phyloP scores from a whole-genome alignment of 257 asterid species.

The Cruciata laevipes region DNA sequence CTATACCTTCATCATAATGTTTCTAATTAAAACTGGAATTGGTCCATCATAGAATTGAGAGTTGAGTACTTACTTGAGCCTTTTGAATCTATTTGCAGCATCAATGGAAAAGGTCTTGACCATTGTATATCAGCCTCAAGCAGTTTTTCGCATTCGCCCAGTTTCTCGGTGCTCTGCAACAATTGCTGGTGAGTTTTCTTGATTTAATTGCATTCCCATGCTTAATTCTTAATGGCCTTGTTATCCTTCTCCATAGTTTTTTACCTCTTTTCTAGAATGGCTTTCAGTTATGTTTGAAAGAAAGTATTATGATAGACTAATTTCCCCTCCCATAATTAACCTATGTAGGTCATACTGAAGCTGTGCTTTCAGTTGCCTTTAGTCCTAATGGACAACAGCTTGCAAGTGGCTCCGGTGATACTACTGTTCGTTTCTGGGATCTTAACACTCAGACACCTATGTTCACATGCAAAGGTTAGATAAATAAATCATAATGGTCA shows the following conservation, averaged over 20 bases:
- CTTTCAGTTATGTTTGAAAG: not conserved
- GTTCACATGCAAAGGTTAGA: constrained; percentile 77
- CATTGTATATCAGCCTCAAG: constrained; percentile 91
- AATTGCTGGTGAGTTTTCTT: constrained; percentile 45
- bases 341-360: constrained; percentile 69
- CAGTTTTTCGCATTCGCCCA: constrained; percentile 90
- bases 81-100: constrained; percentile 44
- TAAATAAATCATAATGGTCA: too few relatives aligned
- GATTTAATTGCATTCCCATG: too few relatives aligned
- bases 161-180: constrained; percentile 95
- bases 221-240: too few relatives aligned
- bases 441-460: constrained; percentile 86
- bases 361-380: constrained; percentile 91
- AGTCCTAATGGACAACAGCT: constrained; percentile 89
- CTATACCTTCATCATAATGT: not conserved
- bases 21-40: not conserved
- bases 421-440: constrained; percentile 95
- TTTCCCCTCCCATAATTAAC: not conserved
- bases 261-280: not conserved
- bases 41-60: not conserved
- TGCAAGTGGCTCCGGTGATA: constrained; percentile 98
- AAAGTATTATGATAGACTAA: not conserved
- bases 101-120: constrained; percentile 88
- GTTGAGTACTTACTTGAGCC: not conserved
- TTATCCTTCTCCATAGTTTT: not conserved